Evolutionary conservation across 169 alveolate species (phyloP).

Genomic region (Blepharisma undulans): DNA sequence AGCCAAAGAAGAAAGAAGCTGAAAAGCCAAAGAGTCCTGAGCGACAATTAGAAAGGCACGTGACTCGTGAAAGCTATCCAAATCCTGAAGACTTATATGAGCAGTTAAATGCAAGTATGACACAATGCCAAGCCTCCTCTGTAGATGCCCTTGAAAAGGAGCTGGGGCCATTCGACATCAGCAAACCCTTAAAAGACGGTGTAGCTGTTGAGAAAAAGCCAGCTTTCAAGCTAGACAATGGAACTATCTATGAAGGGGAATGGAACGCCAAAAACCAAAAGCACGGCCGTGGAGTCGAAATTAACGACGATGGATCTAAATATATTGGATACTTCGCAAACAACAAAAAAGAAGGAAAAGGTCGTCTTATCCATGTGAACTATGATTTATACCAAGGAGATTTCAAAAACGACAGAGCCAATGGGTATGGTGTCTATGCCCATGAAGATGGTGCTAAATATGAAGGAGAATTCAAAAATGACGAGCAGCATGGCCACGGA

Average conservation of each 20-base stretch:
- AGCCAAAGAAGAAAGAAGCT: neutral
- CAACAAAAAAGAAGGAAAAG: neutral
- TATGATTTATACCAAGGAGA: slow-evolving; percentile 47
- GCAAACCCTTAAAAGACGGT: neutral
- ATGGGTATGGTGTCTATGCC: slow-evolving; percentile 41
- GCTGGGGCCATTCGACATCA: neutral
- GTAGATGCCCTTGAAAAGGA: neutral
- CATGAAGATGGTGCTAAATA: slow-evolving; percentile 59
- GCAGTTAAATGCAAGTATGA: neutral
- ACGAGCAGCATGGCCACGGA: slow-evolving; percentile 64
- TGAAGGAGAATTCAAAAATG: slow-evolving; percentile 62
- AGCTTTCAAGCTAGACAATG: slow-evolving; percentile 11
- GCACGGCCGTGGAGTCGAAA: slow-evolving; percentile 42
- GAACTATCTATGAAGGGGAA: slow-evolving; percentile 36
- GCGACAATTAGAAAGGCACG: neutral
- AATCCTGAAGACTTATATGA: neutral
- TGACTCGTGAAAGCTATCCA: neutral
- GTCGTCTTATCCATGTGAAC: slow-evolving; percentile 1
- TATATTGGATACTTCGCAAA: slow-evolving; percentile 6
- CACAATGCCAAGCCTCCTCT: neutral
- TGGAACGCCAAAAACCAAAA: slow-evolving; percentile 18
- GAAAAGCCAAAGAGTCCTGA: neutral
- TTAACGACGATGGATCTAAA: neutral
- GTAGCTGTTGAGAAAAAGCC: neutral
- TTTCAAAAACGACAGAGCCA: slow-evolving; percentile 33